These are phyloP conservation scores for Clitopilus hobsonii DNA, from an alignment of 768 basidiomycete species.

Conservation along the genomic window DNA sequence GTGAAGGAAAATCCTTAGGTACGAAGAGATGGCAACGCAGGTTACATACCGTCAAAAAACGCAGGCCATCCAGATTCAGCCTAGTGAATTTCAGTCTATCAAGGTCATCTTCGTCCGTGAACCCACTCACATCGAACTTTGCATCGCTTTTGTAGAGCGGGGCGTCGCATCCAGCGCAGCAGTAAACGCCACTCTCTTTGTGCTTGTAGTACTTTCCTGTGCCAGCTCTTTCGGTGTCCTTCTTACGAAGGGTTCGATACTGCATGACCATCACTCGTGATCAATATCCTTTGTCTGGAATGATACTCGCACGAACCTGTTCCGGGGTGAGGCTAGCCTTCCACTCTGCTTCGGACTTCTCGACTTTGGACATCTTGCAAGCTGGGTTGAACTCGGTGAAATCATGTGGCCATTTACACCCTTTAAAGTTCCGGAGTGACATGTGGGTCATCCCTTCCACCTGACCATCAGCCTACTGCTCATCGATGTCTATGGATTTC, in stretches of 20 bases:
- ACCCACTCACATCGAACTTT: slow-evolving; percentile 1
- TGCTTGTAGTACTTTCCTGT: neutral
- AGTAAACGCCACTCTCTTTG: neutral
- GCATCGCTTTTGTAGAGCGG: neutral
- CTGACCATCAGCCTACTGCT: no score
- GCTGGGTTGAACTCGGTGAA: neutral
- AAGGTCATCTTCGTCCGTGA: neutral
- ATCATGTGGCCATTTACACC: no score
- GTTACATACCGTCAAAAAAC: neutral
- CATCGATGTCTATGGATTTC: no score
- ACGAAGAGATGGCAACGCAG: neutral
- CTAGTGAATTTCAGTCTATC: neutral
- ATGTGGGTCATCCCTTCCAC: no score
- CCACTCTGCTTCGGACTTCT: neutral
- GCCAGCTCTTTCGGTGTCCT: neutral
- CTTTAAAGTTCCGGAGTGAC: no score
- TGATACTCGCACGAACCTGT: neutral
- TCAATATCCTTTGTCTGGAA: no score
- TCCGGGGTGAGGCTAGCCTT: neutral
- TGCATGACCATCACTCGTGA: neutral
- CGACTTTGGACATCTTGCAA: neutral
- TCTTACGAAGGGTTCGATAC: neutral
- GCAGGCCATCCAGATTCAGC: neutral
- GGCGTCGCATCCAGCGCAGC: neutral
- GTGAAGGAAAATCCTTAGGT: neutral